A percentile compares a stretch with the other conserved stretches of the same genome.
phyloP scores from a whole-genome alignment of 192 early-diverging fungal species.

The Thoreauomyces humboldtii region DNA sequence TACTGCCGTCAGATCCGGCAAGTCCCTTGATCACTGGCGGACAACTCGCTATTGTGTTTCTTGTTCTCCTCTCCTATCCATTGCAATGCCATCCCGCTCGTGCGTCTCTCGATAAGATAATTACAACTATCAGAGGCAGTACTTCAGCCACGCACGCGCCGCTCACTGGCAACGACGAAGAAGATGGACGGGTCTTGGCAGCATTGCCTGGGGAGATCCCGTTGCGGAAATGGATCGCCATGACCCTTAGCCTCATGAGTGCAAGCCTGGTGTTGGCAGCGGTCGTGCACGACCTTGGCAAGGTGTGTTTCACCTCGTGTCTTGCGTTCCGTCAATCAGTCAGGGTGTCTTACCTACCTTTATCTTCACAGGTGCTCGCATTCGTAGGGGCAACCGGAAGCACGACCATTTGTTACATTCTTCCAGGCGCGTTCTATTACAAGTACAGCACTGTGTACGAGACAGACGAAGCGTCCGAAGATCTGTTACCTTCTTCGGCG shows the following conservation, averaged over 20 bases:
- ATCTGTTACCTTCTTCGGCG: neutral
- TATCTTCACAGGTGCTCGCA: conserved; percentile 65
- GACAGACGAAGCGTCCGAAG: neutral
- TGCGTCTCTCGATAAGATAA: conserved; percentile 83
- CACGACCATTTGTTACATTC: conserved; percentile 92
- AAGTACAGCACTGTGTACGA: conserved; percentile 49
- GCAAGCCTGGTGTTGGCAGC: conserved; percentile 73
- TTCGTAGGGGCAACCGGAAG: conserved; percentile 97
- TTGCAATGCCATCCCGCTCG: conserved; percentile 92
- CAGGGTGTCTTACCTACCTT: too few relatives aligned
- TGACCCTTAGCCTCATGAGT: conserved; percentile 70
- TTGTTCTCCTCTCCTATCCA: conserved; percentile 90
- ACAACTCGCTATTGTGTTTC: conserved; percentile 81
- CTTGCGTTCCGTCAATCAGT: too few relatives aligned
- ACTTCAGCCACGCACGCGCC: neutral
- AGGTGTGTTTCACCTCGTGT: conserved; percentile 54
- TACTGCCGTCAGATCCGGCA: conserved; percentile 68
- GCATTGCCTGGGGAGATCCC: conserved; percentile 3
- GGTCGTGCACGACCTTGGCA: conserved; percentile 72
- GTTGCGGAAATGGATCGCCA: conserved; percentile 5
- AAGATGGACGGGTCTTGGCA: neutral
- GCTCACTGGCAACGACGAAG: neutral
- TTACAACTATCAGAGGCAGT: conserved; percentile 34
- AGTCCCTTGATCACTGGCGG: conserved; percentile 74
- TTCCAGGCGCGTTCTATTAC: conserved; percentile 92